Evolutionary conservation across 208 protist species (phyloP).

Genomic region (Crithidia mellificae): DNA sequence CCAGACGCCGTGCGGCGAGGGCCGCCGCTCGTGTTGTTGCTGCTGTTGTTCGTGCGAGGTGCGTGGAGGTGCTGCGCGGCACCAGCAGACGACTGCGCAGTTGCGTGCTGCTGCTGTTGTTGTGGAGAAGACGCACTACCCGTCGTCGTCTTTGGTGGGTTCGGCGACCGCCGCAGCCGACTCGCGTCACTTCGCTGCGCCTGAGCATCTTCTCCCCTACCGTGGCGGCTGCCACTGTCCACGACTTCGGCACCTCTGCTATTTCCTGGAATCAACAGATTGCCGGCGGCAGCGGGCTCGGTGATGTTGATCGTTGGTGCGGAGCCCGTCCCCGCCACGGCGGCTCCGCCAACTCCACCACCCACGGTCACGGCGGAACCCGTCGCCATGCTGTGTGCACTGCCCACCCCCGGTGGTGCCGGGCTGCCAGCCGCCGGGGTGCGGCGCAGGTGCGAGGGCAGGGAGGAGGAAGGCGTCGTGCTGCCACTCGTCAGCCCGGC

Average conservation of each 20-base stretch:
- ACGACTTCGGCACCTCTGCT: too few relatives aligned
- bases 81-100: background rate
- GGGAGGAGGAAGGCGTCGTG: background rate
- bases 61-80: background rate
- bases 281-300: too few relatives aligned
- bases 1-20: conserved; percentile 26
- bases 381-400: background rate
- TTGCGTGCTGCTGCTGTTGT: too few relatives aligned
- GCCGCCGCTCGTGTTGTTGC: conserved; percentile 1
- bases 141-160: background rate
- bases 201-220: too few relatives aligned
- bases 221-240: too few relatives aligned
- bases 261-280: background rate
- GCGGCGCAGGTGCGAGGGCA: conserved; percentile 15
- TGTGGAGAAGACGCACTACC: background rate
- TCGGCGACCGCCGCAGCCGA: background rate
- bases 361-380: background rate
- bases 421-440: background rate
- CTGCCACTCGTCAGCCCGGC: conserved; percentile 12
- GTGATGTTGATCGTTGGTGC: too few relatives aligned
- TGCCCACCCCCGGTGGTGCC: background rate
- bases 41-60: background rate
- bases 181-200: background rate
- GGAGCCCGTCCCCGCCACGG: too few relatives aligned
- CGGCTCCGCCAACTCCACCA: background rate